These are phyloP conservation scores for Zygoascus meyerae DNA, from an alignment of 1,139 yeast species.

Conservation along the genomic window DNA sequence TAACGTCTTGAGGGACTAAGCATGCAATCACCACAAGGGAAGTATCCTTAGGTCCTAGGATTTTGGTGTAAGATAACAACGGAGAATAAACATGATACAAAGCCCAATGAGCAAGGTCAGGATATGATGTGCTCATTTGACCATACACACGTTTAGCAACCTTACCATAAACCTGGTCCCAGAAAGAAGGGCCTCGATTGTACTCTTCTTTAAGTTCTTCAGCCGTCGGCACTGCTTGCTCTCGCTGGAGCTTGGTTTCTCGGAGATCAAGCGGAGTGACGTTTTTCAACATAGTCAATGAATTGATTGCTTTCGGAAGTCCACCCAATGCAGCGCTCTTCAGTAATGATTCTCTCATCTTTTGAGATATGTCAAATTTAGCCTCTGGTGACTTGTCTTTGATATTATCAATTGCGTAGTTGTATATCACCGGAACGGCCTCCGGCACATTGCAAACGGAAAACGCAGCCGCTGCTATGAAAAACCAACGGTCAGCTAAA, in stretches of 20 bases:
- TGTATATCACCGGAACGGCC: slow-evolving; percentile 70
- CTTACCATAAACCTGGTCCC: slow-evolving; percentile 73
- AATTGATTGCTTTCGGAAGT: slow-evolving; percentile 77
- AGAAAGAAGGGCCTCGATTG: slow-evolving; percentile 57
- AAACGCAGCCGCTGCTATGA: slow-evolving; percentile 73
- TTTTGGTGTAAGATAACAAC: slow-evolving; percentile 58
- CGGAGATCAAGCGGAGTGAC: slow-evolving; percentile 54
- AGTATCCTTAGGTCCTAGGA: slow-evolving; percentile 64
- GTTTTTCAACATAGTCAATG: slow-evolving; percentile 58
- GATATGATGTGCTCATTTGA: slow-evolving; percentile 71
- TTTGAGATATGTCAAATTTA: slow-evolving; percentile 42
- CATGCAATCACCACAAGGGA: slow-evolving; percentile 73
- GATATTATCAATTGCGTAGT: slow-evolving; percentile 56
- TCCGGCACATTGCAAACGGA: slow-evolving; percentile 78
- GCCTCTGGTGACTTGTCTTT: slow-evolving; percentile 13
- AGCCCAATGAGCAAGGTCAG: slow-evolving; percentile 75
- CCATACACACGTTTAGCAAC: slow-evolving; percentile 59
- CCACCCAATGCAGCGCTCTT: slow-evolving; percentile 78
- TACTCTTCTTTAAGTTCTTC: slow-evolving; percentile 15
- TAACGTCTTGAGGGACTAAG: slow-evolving; percentile 89
- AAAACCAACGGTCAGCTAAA: slow-evolving; percentile 61
- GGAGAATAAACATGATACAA: slow-evolving; percentile 74
- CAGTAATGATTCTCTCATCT: slow-evolving; percentile 68
- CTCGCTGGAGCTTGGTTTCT: slow-evolving; percentile 28
- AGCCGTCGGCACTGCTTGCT: slow-evolving; percentile 2